A percentile compares a stretch with the other conserved stretches of the same genome.
Evolutionary conservation across 129 eudicot genomes (phyloP).

Genomic region (Escallonia rubra): DNA sequence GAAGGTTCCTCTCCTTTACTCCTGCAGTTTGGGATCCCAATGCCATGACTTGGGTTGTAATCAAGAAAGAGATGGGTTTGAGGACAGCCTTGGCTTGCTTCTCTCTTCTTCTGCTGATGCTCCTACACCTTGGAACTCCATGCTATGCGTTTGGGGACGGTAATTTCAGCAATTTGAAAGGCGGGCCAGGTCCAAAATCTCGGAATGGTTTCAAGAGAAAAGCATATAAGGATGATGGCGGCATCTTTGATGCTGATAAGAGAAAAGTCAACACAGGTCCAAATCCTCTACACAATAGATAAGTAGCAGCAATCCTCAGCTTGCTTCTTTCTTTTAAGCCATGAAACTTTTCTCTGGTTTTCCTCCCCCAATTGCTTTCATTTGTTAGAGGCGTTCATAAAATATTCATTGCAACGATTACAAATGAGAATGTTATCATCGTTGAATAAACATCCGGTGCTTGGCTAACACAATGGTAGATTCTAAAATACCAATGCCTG

Average conservation of each 20-base stretch:
- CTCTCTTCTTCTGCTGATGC: slow-evolving; percentile 20
- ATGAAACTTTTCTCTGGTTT: background rate
- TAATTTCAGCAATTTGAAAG: background rate
- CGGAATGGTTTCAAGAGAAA: background rate
- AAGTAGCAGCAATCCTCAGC: slow-evolving; percentile 4
- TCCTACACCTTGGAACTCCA: slow-evolving; percentile 14
- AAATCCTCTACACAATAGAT: slow-evolving; percentile 50
- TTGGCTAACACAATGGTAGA: background rate
- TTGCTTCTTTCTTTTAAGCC: slow-evolving; percentile 9
- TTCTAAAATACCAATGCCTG: background rate
- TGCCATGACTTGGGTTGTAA: slow-evolving; percentile 1
- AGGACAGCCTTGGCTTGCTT: slow-evolving; percentile 16
- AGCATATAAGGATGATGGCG: slow-evolving; percentile 10
- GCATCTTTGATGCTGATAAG: slow-evolving; percentile 33
- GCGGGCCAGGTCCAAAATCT: background rate
- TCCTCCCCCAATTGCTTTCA: background rate
- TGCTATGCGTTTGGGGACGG: slow-evolving; percentile 17
- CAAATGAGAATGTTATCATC: background rate
- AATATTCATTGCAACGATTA: background rate
- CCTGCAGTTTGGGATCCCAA: background rate
- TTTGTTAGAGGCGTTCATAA: background rate
- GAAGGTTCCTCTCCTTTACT: background rate
- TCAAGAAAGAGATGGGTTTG: slow-evolving; percentile 13
- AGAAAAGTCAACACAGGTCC: slow-evolving; percentile 55
- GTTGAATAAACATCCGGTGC: too few relatives aligned